A percentile compares a stretch with the other conserved stretches of the same genome.
Conservation (phyloP, 2,329 filamentous ascomycete species). For the Exserohilum turcica region DNA sequence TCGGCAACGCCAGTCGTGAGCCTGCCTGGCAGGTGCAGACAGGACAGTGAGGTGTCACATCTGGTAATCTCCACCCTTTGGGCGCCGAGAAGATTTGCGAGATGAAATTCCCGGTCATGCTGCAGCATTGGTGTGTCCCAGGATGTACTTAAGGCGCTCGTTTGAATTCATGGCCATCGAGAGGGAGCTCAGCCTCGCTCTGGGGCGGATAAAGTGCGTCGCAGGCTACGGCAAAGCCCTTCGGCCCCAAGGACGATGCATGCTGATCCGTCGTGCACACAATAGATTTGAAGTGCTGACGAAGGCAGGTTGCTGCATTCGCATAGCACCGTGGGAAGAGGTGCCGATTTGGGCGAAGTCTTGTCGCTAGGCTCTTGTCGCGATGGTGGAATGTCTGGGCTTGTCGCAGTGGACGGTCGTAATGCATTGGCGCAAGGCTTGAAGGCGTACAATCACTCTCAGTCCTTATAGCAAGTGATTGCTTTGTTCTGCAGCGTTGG, state of each 20-base stretch:
- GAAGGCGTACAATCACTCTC: constrained; percentile 12
- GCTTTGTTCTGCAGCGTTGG: constrained; percentile 1
- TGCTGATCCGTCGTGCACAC: not conserved
- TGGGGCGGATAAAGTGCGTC: not conserved
- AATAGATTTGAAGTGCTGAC: not conserved
- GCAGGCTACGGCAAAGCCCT: not conserved
- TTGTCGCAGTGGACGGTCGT: constrained; percentile 3
- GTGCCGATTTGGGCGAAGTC: not conserved
- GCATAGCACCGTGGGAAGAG: constrained; percentile 10
- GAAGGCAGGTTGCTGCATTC: constrained; percentile 15
- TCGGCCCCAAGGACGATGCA: not conserved
- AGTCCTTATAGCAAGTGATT: constrained; percentile 6
- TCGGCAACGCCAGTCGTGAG: constrained; percentile 18
- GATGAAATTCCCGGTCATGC: not conserved
- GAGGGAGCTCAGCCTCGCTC: not conserved
- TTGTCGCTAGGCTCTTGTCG: constrained; percentile 17
- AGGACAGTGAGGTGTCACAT: constrained; percentile 6
- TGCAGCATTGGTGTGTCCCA: not conserved
- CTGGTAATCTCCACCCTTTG: not conserved
- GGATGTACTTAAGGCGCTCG: not conserved
- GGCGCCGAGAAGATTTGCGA: not conserved
- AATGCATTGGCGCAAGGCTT: constrained; percentile 10
- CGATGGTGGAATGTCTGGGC: constrained; percentile 3
- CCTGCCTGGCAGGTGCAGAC: constrained; percentile 2
- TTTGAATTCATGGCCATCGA: constrained; percentile 1